A percentile compares a stretch with the other conserved stretches of the same genome.
phyloP scores from a whole-genome alignment of 495 filamentous ascomycete genomes.

The Tuber aestivum region DNA sequence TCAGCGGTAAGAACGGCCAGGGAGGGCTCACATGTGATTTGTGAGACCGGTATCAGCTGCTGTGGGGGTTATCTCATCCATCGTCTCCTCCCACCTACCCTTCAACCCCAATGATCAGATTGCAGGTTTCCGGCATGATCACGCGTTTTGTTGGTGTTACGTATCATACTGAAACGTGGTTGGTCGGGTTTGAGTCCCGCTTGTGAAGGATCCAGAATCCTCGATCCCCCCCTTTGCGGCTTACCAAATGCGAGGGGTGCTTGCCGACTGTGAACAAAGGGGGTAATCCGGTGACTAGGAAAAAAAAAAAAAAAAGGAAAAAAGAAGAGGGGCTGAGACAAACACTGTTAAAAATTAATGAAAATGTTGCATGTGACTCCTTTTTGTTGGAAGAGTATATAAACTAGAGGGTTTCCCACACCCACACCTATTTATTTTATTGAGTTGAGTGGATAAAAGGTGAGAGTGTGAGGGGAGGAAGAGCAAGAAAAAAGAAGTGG shows the following conservation, averaged over 20 bases:
- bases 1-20: not conserved
- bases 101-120: not conserved
- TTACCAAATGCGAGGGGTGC: not conserved
- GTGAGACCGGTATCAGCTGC: not conserved
- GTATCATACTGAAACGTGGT: not conserved
- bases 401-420: not conserved
- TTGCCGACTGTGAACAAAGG: not conserved
- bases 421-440: not conserved
- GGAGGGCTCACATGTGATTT: not conserved
- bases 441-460: not conserved
- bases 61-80: not conserved
- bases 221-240: not conserved
- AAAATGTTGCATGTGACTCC: not conserved
- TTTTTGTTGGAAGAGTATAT: conserved; percentile 1
- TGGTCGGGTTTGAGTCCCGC: not conserved
- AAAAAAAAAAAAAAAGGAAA: not conserved
- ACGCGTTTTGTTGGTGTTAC: not conserved
- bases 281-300: not conserved
- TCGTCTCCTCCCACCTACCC: too few relatives aligned
- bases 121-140: not conserved
- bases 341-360: not conserved
- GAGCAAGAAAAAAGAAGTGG: not conserved
- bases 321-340: not conserved
- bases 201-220: not conserved
- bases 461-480: not conserved